Evolutionary conservation across 2,329 filamentous ascomycete genomes (phyloP).

Genomic region (Apiospora malaysiana): DNA sequence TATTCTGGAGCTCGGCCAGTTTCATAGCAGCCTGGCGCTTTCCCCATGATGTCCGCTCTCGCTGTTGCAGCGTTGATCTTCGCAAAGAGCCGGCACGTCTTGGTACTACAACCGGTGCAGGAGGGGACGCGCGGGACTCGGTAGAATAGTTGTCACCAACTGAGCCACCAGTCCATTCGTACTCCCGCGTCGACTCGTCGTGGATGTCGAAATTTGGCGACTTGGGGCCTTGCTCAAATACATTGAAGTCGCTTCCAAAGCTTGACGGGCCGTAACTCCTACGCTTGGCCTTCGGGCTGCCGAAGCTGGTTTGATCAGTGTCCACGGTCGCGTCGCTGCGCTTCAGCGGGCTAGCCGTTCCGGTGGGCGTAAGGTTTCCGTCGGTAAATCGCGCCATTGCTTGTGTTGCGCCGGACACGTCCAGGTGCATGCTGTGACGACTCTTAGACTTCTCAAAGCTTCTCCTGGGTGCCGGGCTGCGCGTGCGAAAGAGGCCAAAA

Average conservation of each 20-base stretch:
- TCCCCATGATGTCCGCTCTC: slow-evolving; percentile 71
- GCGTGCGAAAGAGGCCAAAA: slow-evolving; percentile 37
- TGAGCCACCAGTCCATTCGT: slow-evolving; percentile 53
- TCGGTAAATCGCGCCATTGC: slow-evolving; percentile 59
- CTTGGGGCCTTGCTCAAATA: slow-evolving; percentile 69
- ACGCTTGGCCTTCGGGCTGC: slow-evolving; percentile 89
- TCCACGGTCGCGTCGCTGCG: slow-evolving; percentile 91
- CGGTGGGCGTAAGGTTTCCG: slow-evolving; percentile 52
- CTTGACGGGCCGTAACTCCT: slow-evolving; percentile 81
- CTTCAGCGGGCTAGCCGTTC: slow-evolving; percentile 84
- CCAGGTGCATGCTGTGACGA: slow-evolving; percentile 63
- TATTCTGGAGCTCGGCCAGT: slow-evolving; percentile 54
- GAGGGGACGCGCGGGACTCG: slow-evolving; percentile 49
- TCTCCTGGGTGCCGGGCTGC: slow-evolving; percentile 50
- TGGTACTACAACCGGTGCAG: slow-evolving; percentile 61
- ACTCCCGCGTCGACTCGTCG: slow-evolving; percentile 57
- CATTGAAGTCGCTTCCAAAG: slow-evolving; percentile 68
- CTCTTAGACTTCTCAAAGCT: slow-evolving; percentile 53
- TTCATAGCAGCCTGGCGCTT: slow-evolving; percentile 63
- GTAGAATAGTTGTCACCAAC: slow-evolving; percentile 39
- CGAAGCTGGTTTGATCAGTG: slow-evolving; percentile 76
- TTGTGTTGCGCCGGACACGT: slow-evolving; percentile 59
- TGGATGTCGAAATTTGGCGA: slow-evolving; percentile 55
- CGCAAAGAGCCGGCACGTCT: slow-evolving; percentile 79
- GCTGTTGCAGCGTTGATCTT: slow-evolving; percentile 87